Evolutionary conservation across 73 alveolate genomes (phyloP).

Genomic region (Tetrahymena borealis): DNA sequence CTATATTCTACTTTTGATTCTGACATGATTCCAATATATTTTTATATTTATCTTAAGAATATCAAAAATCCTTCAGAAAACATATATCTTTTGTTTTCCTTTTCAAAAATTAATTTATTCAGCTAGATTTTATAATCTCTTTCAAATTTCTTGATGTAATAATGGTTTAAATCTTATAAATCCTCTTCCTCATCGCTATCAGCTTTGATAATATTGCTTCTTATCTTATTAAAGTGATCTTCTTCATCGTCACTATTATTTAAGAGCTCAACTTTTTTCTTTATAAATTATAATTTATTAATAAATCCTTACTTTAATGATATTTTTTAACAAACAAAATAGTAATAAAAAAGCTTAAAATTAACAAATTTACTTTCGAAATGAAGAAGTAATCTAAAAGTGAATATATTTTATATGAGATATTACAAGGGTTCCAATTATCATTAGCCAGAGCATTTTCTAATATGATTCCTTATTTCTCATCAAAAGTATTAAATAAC

Average conservation of each 20-base stretch:
- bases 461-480: background rate
- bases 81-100: background rate
- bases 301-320: background rate
- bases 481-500: background rate
- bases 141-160: background rate
- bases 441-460: background rate
- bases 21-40: background rate
- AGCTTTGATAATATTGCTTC: background rate
- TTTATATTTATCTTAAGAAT: background rate
- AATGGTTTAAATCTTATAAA: background rate
- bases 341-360: background rate
- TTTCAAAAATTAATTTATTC: background rate
- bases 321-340: background rate
- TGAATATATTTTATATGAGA: background rate
- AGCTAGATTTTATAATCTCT: background rate
- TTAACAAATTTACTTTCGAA: background rate
- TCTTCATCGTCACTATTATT: background rate
- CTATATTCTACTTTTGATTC: background rate
- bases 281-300: background rate
- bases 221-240: background rate
- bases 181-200: background rate
- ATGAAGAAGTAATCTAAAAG: background rate
- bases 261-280: background rate
- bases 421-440: background rate
- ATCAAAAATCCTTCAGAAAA: background rate